Base-by-base conservation (phyloP, 306 rosid species). In the Gastrolobium bilobum region DNA sequence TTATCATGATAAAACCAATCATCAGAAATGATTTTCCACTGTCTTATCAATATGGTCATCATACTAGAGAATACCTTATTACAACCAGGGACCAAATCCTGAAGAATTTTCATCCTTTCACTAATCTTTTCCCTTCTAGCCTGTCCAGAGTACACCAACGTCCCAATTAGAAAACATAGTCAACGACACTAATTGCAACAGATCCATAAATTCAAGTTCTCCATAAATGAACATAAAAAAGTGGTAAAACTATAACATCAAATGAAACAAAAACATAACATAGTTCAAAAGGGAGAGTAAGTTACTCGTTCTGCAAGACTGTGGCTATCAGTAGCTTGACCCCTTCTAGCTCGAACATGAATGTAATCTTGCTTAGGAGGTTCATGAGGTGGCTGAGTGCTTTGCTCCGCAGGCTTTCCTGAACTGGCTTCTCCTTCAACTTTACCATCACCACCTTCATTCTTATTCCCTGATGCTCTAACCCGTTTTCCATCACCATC, bases 251-350 rank as follows among this genome's bases (percentile, higher is more conserved):
- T 0, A 13, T 60, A 6, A 2, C 4, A 9, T 6, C 6, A 68
- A 48, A 48, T 3, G 1, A 63, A 51, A 7, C 51, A 50, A 6
- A 2, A 1, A 39, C 11, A 40, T 4, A 14, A 50, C 68, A 57
- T 26, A 9, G 31, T 20, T 38, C n/a, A 37, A 1, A 59, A 34
- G 29, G n/a, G 47, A n/a, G 13, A 58, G 71, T 34, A 64, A 76
- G 72, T 71, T 89, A 94, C 98, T 51, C 98, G 88, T 78, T 94
- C 98, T 37, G 98, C 98, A 63, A 94, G 92, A 81, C 98, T 94
- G 72, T 94, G 98, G 85, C 96, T 92, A 86, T 94, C 97, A 61
- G 97, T 94, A 61, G 98, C 98, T 82, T 94, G 98, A 59, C 98
- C 98, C 84, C 98, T 89, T 88, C 96, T 68, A 43, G 98, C 98